Base-by-base conservation (phyloP, 768 basidiomycete genomes). In the Rhizopogon vulgaris region DNA sequence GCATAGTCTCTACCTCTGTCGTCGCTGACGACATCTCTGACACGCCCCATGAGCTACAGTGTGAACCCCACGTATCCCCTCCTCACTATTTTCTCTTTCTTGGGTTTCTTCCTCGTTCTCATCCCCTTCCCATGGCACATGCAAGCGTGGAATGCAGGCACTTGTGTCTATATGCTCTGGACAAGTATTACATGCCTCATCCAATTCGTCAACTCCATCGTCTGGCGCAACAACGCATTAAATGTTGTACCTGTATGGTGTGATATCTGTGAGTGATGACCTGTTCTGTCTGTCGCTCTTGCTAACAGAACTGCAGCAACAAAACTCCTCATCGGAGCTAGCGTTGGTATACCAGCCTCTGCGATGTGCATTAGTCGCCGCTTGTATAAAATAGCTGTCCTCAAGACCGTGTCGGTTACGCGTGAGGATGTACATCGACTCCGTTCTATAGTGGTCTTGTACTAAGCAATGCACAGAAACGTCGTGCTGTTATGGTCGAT, bases 131-230 rank as follows among this genome's bases (percentile, higher is more conserved):
- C 78, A 1, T 79, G 77, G 76, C 83, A 85, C 56, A 65, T 84
- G 39, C 76, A 85, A 74, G 83, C 83, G 27, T 82, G 80, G 78
- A 85, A 88, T 62, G 75, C 80, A 9, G 87, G 85, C 24, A 89
- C 88, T 11, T 82, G 87, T 54, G 66, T 82, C 38, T 84, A 79
- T 71, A 90, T 91, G 71, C 53, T 72, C 32, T 91, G 88, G 90
- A 73, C 75, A 7, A 79, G 75, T 1, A 47, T 80, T 7, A 71
- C 70, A 14, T 83, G 82, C 63, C 75, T 90, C 41, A 76, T 76
- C 48, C 66, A 73, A 43, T 83, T 79, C 58, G 67, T 90, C 58
- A 85, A 91, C 69, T 76, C 82, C 3, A 69, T 90, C 38, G 61
- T 90, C 12, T 93, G 90, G 90, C 71, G 71, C 52, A 70, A 76